These are phyloP conservation scores for Aureobasidium musti DNA, from an alignment of 2,329 filamentous ascomycete species.

Conservation along the genomic window DNA sequence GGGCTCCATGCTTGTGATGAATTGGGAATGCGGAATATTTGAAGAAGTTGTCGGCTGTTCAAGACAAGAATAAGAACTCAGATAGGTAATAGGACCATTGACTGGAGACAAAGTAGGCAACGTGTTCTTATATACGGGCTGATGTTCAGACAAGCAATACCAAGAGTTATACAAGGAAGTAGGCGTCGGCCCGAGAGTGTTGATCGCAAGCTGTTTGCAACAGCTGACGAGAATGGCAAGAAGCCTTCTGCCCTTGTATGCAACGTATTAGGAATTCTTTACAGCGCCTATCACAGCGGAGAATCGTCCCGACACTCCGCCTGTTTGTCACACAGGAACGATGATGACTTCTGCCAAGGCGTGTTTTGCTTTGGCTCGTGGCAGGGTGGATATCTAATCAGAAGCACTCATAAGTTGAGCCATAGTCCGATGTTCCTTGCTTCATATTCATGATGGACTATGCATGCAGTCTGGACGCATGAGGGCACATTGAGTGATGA, in stretches of 20 bases:
- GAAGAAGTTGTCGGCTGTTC: neutral
- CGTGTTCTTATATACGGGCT: constrained; percentile 5
- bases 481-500: neutral
- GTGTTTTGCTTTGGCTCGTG: neutral
- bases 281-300: neutral
- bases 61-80: neutral
- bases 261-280: neutral
- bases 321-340: neutral
- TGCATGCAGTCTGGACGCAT: constrained; percentile 1
- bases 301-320: neutral
- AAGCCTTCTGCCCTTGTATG: neutral
- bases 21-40: neutral
- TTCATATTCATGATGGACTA: neutral
- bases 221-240: neutral
- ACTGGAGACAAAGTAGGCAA: neutral
- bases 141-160: constrained; percentile 12
- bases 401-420: neutral
- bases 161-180: neutral
- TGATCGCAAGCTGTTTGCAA: neutral
- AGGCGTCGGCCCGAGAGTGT: constrained; percentile 12
- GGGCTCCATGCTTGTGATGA: constrained; percentile 5
- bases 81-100: neutral
- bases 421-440: neutral
- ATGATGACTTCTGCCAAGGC: constrained; percentile 1
- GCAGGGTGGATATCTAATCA: neutral